Evolutionary conservation across 768 basidiomycete species (phyloP).

Genomic region (Leccinum fibrillosum): DNA sequence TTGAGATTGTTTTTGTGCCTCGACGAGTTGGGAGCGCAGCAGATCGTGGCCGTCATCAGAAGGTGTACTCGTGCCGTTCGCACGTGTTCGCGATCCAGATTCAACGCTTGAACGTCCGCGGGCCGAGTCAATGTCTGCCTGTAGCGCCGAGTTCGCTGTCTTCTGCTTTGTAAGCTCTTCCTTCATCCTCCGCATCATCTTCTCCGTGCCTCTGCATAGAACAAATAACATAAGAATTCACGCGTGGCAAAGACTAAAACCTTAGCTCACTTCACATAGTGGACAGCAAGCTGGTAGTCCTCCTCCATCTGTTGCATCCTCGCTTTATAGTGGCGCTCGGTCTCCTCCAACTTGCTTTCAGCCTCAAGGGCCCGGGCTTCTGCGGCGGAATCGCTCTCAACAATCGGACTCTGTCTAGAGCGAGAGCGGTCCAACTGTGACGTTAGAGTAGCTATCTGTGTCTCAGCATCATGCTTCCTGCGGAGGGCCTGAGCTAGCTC

Average conservation of each 20-base stretch:
- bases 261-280: slow-evolving; percentile 86
- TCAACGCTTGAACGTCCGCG: slow-evolving; percentile 59
- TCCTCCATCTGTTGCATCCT: slow-evolving; percentile 88
- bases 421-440: slow-evolving; percentile 65
- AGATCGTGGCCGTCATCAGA: slow-evolving; percentile 68
- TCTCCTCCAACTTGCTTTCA: slow-evolving; percentile 78
- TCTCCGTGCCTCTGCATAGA: slow-evolving; percentile 81
- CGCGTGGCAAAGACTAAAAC: slow-evolving; percentile 17
- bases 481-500: slow-evolving; percentile 66
- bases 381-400: slow-evolving; percentile 33
- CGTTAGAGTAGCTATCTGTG: slow-evolving; percentile 60
- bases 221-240: slow-evolving; percentile 13
- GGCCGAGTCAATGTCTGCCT: slow-evolving; percentile 74
- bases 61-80: slow-evolving; percentile 79
- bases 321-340: slow-evolving; percentile 72
- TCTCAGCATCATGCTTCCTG: slow-evolving; percentile 72
- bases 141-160: slow-evolving; percentile 70
- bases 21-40: slow-evolving; percentile 67
- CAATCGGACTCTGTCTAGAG: slow-evolving; percentile 52
- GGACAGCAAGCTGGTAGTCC: slow-evolving; percentile 94
- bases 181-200: slow-evolving; percentile 95
- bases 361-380: slow-evolving; percentile 58
- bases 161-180: slow-evolving; percentile 94
- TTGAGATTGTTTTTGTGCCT: slow-evolving; percentile 74
- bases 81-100: slow-evolving; percentile 45